Conservation (phyloP, 2,329 filamentous ascomycete genomes). For the Neoscytalidium dimidiatum region DNA sequence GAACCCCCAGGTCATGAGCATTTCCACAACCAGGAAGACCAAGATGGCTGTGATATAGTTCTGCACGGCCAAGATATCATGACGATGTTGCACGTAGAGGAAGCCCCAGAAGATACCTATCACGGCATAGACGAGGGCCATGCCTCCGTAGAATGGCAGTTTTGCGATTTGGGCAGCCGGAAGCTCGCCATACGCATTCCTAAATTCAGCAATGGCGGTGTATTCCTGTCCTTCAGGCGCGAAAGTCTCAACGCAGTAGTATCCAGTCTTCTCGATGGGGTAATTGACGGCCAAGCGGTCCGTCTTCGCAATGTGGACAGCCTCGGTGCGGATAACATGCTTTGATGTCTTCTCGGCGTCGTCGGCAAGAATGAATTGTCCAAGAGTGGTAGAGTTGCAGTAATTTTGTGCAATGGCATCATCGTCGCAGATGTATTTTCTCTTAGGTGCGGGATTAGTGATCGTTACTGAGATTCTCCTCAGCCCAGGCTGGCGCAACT, state of each 20-base stretch:
- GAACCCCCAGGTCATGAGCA: slow-evolving; percentile 98
- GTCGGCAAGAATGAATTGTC: slow-evolving; percentile 77
- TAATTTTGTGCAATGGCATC: slow-evolving; percentile 66
- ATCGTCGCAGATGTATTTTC: slow-evolving; percentile 75
- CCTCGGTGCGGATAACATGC: slow-evolving; percentile 74
- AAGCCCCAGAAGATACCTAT: slow-evolving; percentile 89
- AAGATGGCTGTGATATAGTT: slow-evolving; percentile 99
- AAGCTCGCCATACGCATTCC: slow-evolving; percentile 94
- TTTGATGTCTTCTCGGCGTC: slow-evolving; percentile 73
- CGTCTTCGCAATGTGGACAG: slow-evolving; percentile 71
- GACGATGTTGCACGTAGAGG: slow-evolving; percentile 89
- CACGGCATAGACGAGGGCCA: slow-evolving; percentile 91
- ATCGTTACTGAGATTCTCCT: slow-evolving; percentile 22
- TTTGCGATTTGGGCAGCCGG: slow-evolving; percentile 95
- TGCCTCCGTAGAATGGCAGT: slow-evolving; percentile 91
- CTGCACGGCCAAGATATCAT: slow-evolving; percentile 93
- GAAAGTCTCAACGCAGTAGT: slow-evolving; percentile 88
- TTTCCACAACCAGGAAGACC: slow-evolving; percentile 90
- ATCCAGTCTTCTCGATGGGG: slow-evolving; percentile 83
- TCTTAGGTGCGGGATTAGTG: slow-evolving; percentile 41
- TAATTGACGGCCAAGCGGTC: slow-evolving; percentile 76
- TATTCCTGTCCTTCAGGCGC: slow-evolving; percentile 70
- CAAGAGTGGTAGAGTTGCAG: slow-evolving; percentile 77
- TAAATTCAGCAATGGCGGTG: slow-evolving; percentile 81
- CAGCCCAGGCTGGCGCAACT: slow-evolving; percentile 31